Evolutionary conservation across 2,329 filamentous ascomycete species (phyloP).

Genomic region (Colletotrichum sp.): DNA sequence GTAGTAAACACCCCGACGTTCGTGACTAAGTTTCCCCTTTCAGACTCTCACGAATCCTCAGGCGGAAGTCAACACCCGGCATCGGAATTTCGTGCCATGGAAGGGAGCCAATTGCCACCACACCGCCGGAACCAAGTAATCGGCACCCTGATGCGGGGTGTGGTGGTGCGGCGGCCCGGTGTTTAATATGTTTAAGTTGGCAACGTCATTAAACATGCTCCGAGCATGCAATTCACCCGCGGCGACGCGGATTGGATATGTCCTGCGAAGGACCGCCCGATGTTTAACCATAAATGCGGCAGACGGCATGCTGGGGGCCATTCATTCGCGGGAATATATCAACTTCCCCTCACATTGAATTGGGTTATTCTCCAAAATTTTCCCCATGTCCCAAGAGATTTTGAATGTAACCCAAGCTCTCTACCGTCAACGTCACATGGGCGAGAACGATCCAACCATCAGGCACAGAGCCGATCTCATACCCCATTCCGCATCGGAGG

Average conservation of each 20-base stretch:
- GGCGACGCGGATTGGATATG: not conserved
- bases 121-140: not conserved
- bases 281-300: not conserved
- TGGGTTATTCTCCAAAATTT: not conserved
- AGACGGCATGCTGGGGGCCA: not conserved
- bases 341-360: constrained; percentile 1
- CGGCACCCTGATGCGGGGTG: constrained; percentile 11
- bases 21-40: not conserved
- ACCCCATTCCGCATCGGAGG: constrained; percentile 1
- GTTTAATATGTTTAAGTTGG: not conserved
- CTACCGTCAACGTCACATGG: not conserved
- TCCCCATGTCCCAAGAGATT: constrained; percentile 11
- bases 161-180: not conserved
- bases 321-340: not conserved
- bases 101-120: not conserved
- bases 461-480: not conserved
- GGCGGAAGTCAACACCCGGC: not conserved
- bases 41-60: not conserved
- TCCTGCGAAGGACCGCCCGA: not conserved
- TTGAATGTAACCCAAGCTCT: constrained; percentile 1
- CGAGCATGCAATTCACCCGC: not conserved
- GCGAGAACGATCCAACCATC: not conserved
- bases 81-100: not conserved
- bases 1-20: not conserved
- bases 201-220: not conserved